Percentiles rank a stretch among this genome's conserved stretches.
Conservation (phyloP, 192 early-diverging fungal genomes). For the Paraglomus brasilianum region DNA sequence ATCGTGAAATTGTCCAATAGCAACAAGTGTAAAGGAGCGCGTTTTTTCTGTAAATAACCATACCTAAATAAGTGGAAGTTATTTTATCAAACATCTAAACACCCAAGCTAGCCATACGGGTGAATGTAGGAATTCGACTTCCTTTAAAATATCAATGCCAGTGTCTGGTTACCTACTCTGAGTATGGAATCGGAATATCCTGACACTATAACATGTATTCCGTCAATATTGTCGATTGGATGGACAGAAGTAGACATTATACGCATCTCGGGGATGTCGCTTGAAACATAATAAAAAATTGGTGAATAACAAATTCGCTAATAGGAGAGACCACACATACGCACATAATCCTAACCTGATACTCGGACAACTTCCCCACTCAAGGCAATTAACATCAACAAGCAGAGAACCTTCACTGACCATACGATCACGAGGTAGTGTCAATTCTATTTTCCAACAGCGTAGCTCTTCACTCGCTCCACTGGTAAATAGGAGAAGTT, state of each 20-base stretch:
- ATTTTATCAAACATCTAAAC: too few relatives aligned
- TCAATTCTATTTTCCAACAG: slow-evolving; percentile 58
- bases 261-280: slow-evolving; percentile 61
- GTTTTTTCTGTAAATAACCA: slow-evolving; percentile 60
- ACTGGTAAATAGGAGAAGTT: slow-evolving; percentile 56
- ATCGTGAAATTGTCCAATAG: slow-evolving; percentile 50
- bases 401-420: slow-evolving; percentile 3
- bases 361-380: slow-evolving; percentile 45
- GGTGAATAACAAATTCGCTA: not conserved
- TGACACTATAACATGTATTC: slow-evolving; percentile 58
- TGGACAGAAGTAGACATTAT: slow-evolving; percentile 74
- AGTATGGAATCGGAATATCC: slow-evolving; percentile 74
- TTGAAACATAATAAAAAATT: slow-evolving; percentile 33
- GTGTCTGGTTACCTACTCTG: slow-evolving; percentile 34
- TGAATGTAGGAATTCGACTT: too few relatives aligned
- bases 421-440: slow-evolving; percentile 18
- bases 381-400: slow-evolving; percentile 44
- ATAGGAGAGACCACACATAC: not conserved
- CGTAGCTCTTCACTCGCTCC: slow-evolving; percentile 64
- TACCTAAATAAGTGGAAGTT: too few relatives aligned
- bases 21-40: slow-evolving; percentile 49
- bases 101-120: too few relatives aligned
- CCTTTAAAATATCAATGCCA: not conserved
- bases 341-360: slow-evolving; percentile 34
- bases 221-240: slow-evolving; percentile 23